Evolutionary conservation across 306 rosid genomes (phyloP).

Genomic region (Hippophae gyantsensis): DNA sequence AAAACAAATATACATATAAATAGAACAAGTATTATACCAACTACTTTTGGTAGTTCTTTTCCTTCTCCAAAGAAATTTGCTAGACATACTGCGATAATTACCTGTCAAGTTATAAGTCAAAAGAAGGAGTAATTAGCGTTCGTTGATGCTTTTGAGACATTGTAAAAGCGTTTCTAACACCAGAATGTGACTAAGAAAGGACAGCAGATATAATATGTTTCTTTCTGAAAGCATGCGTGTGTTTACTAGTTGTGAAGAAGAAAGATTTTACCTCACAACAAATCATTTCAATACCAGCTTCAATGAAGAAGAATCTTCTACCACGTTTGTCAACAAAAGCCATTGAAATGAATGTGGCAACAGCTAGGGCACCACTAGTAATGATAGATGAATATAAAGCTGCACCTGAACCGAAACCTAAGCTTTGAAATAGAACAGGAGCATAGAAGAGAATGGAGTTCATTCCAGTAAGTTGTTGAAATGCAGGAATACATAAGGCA

Average conservation of each 20-base stretch:
- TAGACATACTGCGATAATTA: slow-evolving; percentile 51
- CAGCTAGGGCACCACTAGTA: slow-evolving; percentile 71
- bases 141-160: too few relatives aligned
- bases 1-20: slow-evolving; percentile 69
- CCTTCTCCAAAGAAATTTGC: slow-evolving; percentile 76
- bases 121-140: not conserved
- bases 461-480: slow-evolving; percentile 94
- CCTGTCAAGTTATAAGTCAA: slow-evolving; percentile 27
- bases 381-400: slow-evolving; percentile 66
- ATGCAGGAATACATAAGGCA: slow-evolving; percentile 85
- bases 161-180: too few relatives aligned
- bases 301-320: slow-evolving; percentile 81
- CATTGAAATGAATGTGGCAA: slow-evolving; percentile 82
- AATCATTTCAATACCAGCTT: slow-evolving; percentile 93
- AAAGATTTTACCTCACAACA: slow-evolving; percentile 49
- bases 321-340: slow-evolving; percentile 73
- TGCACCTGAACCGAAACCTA: slow-evolving; percentile 85
- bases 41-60: slow-evolving; percentile 47
- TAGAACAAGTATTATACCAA: slow-evolving; percentile 59
- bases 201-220: too few relatives aligned
- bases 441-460: slow-evolving; percentile 96
- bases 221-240: not conserved
- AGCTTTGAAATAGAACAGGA: slow-evolving; percentile 87
- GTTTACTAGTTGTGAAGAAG: not conserved
- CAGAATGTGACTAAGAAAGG: not conserved